Percentiles rank a stretch among this genome's conserved stretches.
These are phyloP conservation scores for Phylloporus scabripes DNA, from an alignment of 768 basidiomycete species.

Conservation along the genomic window DNA sequence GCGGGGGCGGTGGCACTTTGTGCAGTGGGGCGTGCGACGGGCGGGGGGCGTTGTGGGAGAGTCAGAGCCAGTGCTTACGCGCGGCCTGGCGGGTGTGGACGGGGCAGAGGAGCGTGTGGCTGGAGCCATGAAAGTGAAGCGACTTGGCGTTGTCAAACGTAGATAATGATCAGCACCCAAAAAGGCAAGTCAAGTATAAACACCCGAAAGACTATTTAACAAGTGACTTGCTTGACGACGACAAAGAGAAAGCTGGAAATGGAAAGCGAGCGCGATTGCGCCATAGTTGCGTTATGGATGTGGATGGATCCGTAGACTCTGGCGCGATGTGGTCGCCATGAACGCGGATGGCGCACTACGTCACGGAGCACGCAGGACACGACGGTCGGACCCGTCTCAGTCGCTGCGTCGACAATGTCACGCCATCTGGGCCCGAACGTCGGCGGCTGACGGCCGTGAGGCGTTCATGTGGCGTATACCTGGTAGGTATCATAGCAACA, in stretches of 20 bases:
- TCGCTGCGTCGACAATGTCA: too few relatives aligned
- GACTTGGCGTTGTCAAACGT: not conserved
- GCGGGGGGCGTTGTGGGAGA: conserved; percentile 26
- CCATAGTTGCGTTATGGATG: too few relatives aligned
- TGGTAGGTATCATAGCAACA: not conserved
- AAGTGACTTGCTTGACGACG: not conserved
- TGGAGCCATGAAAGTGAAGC: conserved; percentile 20
- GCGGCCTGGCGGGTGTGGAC: conserved; percentile 25
- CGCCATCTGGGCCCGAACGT: too few relatives aligned
- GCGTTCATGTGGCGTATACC: too few relatives aligned
- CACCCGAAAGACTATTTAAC: not conserved
- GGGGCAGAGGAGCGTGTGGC: conserved; percentile 27
- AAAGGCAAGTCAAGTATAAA: not conserved
- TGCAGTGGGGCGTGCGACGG: conserved; percentile 50
- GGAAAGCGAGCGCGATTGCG: too few relatives aligned
- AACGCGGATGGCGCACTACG: too few relatives aligned
- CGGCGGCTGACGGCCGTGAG: too few relatives aligned
- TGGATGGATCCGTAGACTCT: too few relatives aligned
- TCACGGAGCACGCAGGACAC: too few relatives aligned
- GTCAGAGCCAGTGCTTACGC: conserved; percentile 7
- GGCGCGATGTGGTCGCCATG: too few relatives aligned
- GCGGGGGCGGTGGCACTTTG: conserved; percentile 49
- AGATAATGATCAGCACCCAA: not conserved
- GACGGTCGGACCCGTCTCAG: too few relatives aligned
- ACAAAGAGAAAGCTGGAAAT: not conserved